Base-by-base conservation (phyloP, 2,329 filamentous ascomycete species). In the Immersiporthe knoxdaviesiana region DNA sequence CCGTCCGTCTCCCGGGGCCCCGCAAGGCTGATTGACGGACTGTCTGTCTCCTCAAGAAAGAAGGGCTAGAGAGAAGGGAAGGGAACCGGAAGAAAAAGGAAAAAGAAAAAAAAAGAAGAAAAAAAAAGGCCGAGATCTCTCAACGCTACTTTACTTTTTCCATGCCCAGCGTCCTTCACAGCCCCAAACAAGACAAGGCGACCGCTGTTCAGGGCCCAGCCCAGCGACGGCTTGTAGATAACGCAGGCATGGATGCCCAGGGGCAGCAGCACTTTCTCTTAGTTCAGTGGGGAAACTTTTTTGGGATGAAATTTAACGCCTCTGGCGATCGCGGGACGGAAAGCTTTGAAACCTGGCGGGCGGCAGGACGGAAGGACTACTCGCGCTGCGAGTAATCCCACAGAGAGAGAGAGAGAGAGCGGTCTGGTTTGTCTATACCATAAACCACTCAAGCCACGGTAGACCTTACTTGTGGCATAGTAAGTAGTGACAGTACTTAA, bases 311-410 rank as follows among this genome's bases (percentile, higher is more conserved):
- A 41, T 2, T n/a, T 8, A 47, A n/a, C 44, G 44, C 11, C 56
- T 37, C 56, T 5, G 56, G 56, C 56, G 32, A n/a, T 59, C 56
- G 16, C 56, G 32, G 56, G 56, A 59, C 37, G 56, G n/a, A n/a
- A n/a, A n/a, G n/a, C n/a, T 30, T 37, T 59, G 56, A 59, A n/a
- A 59, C 56, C 30, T 30, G 24, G 52, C 52, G 24, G 24, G 27
- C 24, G 52, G 24, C 52, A 30, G 27, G 14, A 30, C 21, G 44
- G 27, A 30, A 32, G 24, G 50, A 56, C 52, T 56, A 30, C 50
- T 54, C 50, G 50, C 50, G 50, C 27, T 56, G 52, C 52, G 52
- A 56, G 52, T 56, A 56, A 56, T 56, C n/a, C n/a, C n/a, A n/a
- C n/a, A n/a, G n/a, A n/a, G n/a, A n/a, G n/a, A n/a, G n/a, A n/a